These are phyloP conservation scores for Arachis monticola DNA, from an alignment of 331 rosid species.

Conservation along the genomic window DNA sequence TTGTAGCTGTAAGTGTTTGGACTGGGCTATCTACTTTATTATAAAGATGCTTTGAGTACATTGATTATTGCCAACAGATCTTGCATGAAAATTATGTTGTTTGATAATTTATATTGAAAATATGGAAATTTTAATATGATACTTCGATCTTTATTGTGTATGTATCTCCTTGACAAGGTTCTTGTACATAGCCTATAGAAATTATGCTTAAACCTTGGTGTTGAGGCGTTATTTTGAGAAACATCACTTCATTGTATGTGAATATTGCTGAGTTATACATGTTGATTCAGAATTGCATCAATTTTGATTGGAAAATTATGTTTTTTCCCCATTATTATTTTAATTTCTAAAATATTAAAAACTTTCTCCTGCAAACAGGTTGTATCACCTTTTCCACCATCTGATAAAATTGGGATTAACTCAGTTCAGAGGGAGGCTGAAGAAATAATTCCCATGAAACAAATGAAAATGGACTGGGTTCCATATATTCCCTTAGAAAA, in stretches of 20 bases:
- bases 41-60: neutral
- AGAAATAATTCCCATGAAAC: conserved; percentile 92
- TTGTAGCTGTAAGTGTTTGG: conserved; percentile 80
- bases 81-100: conserved; percentile 4
- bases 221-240: conserved; percentile 11
- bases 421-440: conserved; percentile 92
- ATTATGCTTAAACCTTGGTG: neutral
- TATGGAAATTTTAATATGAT: conserved; percentile 2
- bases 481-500: conserved; percentile 87
- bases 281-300: conserved; percentile 11
- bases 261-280: neutral
- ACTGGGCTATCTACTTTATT: neutral
- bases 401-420: conserved; percentile 88
- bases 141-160: neutral
- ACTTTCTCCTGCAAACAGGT: conserved; percentile 52
- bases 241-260: neutral
- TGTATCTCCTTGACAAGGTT: neutral
- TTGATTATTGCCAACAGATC: neutral
- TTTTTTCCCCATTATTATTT: neutral
- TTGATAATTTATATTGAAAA: conserved; percentile 2
- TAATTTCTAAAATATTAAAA: neutral
- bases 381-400: conserved; percentile 91
- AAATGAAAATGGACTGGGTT: conserved; percentile 96
- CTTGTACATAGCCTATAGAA: neutral
- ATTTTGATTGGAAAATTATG: conserved; percentile 13